Percentiles rank a stretch among this genome's conserved stretches.
phyloP scores from a whole-genome alignment of 441 rosid genomes.

The Aquilaria agallochum region DNA sequence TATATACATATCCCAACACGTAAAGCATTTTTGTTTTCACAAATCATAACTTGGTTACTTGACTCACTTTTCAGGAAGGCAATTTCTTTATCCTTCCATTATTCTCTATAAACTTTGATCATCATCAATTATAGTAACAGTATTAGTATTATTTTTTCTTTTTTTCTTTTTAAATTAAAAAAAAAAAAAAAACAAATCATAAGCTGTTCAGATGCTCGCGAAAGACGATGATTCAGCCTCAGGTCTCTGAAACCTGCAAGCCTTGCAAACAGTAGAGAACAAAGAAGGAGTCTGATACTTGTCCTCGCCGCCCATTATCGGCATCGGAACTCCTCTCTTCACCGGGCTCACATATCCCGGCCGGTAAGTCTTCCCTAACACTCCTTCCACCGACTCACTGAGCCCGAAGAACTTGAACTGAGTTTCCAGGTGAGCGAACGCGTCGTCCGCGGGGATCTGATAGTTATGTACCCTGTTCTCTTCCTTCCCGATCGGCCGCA shows the following conservation, averaged over 20 bases:
- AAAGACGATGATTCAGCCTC: slow-evolving; percentile 10
- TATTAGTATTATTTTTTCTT: background rate
- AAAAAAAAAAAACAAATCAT: background rate
- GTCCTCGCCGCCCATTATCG: slow-evolving; percentile 89
- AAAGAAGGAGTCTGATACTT: slow-evolving; percentile 72
- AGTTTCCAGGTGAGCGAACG: slow-evolving; percentile 84
- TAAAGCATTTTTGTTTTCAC: too few species aligned
- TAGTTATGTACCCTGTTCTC: slow-evolving; percentile 74
- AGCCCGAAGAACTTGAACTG: slow-evolving; percentile 61
- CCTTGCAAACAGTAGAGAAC: slow-evolving; percentile 52
- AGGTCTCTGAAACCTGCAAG: slow-evolving; percentile 57
- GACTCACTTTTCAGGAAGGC: too few species aligned
- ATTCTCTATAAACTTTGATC: too few species aligned
- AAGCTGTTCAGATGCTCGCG: slow-evolving; percentile 26
- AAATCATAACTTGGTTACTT: too few species aligned
- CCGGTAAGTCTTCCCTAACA: slow-evolving; percentile 80
- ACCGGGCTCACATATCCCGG: slow-evolving; percentile 68
- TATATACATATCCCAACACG: too few species aligned
- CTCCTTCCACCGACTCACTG: slow-evolving; percentile 67
- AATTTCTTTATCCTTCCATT: too few species aligned
- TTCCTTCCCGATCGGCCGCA: slow-evolving; percentile 60
- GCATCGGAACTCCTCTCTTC: slow-evolving; percentile 79
- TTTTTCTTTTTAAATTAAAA: background rate
- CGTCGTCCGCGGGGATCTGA: slow-evolving; percentile 61
- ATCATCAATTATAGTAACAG: too few species aligned